Evolutionary conservation across 2,329 filamentous ascomycete genomes (phyloP).

Genomic region (Monosporascus cannonballus): DNA sequence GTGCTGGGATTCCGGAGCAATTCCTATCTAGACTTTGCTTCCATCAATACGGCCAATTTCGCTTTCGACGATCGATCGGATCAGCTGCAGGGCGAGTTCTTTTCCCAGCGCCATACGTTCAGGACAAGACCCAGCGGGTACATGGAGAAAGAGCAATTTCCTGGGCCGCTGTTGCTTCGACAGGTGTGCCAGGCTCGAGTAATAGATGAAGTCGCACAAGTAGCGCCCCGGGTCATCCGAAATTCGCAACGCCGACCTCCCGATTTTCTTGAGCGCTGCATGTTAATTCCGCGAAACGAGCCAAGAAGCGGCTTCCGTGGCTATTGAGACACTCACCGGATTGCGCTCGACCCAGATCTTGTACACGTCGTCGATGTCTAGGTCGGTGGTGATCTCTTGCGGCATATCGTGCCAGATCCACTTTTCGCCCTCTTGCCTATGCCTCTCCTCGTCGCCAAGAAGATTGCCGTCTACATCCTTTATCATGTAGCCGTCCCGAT

Average conservation of each 20-base stretch:
- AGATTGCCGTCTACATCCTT: constrained; percentile 63
- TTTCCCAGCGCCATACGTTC: constrained; percentile 41
- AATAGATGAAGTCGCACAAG: constrained; percentile 76
- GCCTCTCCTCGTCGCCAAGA: constrained; percentile 43
- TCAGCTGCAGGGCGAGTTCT: constrained; percentile 47
- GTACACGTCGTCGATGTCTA: constrained; percentile 53
- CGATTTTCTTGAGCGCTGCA: constrained; percentile 12
- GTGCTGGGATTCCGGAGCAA: too few relatives aligned
- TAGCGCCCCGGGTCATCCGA: constrained; percentile 68
- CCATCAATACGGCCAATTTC: constrained; percentile 8
- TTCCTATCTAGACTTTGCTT: neutral
- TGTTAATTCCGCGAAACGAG: constrained; percentile 7
- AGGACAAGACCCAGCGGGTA: constrained; percentile 54
- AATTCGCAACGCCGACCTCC: constrained; percentile 43
- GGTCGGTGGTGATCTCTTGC: constrained; percentile 47
- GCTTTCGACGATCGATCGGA: constrained; percentile 49
- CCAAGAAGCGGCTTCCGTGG: neutral
- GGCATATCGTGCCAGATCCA: constrained; percentile 53
- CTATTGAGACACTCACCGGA: constrained; percentile 34
- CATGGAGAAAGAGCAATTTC: constrained; percentile 65
- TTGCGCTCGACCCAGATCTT: constrained; percentile 46
- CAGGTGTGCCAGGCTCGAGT: constrained; percentile 57
- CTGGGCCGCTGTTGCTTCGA: constrained; percentile 38
- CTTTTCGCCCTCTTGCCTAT: constrained; percentile 28
- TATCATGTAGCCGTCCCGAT: constrained; percentile 65